phyloP scores from a whole-genome alignment of 2,329 filamentous ascomycete species.

The Aureobasidium sp. region DNA sequence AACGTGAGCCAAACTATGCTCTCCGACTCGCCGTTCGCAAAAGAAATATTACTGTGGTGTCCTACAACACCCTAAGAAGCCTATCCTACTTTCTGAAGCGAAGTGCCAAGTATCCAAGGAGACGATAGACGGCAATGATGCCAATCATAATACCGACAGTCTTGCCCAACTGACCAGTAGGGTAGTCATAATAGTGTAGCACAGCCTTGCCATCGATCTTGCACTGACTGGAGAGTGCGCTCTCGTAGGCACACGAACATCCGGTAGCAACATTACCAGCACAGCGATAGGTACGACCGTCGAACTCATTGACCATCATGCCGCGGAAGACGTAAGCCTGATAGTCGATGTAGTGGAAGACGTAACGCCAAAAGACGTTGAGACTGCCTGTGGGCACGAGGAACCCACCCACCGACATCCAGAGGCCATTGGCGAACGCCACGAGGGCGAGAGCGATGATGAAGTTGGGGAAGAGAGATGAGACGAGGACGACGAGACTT shows the following conservation, averaged over 20 bases:
- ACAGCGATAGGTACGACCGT: conserved; percentile 54
- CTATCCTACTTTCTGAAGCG: conserved; percentile 3
- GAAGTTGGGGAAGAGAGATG: conserved; percentile 66
- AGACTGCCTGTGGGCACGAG: conserved; percentile 63
- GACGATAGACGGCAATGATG: conserved; percentile 15
- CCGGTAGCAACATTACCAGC: conserved; percentile 27
- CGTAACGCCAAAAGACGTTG: conserved; percentile 78
- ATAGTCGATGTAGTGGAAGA: conserved; percentile 82
- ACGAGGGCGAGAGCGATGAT: conserved; percentile 70
- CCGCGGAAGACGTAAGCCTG: conserved; percentile 77
- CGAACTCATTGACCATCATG: conserved; percentile 87
- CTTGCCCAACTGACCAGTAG: conserved; percentile 35
- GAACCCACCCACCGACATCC: conserved; percentile 81
- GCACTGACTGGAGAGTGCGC: conserved; percentile 53
- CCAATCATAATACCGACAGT: conserved; percentile 17
- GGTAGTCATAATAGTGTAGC: conserved; percentile 58
- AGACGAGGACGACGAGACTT: conserved; percentile 69
- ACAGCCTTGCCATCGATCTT: conserved; percentile 62
- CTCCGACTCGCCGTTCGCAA: neutral
- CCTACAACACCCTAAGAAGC: too few species aligned
- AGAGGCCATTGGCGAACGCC: conserved; percentile 78
- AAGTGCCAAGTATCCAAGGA: conserved; percentile 11
- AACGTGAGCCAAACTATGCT: neutral
- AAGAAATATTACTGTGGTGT: neutral
- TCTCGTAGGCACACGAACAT: conserved; percentile 64